phyloP scores from a whole-genome alignment of 106 monocot genomes.

The Dactylorhiza incarnata region DNA sequence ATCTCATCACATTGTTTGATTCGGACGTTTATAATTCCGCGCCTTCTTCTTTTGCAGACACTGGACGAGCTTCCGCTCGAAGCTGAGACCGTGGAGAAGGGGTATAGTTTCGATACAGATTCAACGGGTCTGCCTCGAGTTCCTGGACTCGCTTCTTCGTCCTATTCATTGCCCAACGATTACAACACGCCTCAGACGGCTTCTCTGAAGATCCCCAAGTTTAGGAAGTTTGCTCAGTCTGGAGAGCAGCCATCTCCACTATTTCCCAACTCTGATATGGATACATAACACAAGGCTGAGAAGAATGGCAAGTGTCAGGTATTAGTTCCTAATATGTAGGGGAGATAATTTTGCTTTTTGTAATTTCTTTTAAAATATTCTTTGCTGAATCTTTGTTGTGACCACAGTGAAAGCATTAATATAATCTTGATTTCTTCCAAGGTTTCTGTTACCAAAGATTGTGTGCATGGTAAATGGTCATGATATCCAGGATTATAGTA shows the following conservation, averaged over 20 bases:
- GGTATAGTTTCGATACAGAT: conserved; percentile 51
- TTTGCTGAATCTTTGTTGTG: too few relatives aligned
- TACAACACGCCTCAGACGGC: conserved; percentile 24
- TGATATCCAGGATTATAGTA: too few relatives aligned
- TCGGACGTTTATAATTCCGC: background rate
- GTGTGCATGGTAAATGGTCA: too few relatives aligned
- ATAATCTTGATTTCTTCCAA: too few relatives aligned
- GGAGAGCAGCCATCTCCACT: conserved; percentile 45
- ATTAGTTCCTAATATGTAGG: too few relatives aligned
- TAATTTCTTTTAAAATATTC: too few relatives aligned
- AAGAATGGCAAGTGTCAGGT: too few relatives aligned
- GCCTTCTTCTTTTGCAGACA: conserved; percentile 28
- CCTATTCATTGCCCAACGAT: conserved; percentile 25
- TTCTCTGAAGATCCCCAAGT: conserved; percentile 50
- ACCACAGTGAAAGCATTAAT: too few relatives aligned
- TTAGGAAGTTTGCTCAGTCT: conserved; percentile 51
- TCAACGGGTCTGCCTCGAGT: conserved; percentile 49
- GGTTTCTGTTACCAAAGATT: too few relatives aligned
- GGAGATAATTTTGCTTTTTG: too few relatives aligned
- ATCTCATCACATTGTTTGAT: background rate
- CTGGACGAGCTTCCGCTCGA: conserved; percentile 84
- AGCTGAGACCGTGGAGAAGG: conserved; percentile 69
- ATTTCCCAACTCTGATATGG: conserved; percentile 23
- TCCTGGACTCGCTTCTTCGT: conserved; percentile 50
- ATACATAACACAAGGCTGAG: too few relatives aligned